phyloP scores from a whole-genome alignment of 2,329 filamentous ascomycete genomes.

The Pestalotiopsis sp. region DNA sequence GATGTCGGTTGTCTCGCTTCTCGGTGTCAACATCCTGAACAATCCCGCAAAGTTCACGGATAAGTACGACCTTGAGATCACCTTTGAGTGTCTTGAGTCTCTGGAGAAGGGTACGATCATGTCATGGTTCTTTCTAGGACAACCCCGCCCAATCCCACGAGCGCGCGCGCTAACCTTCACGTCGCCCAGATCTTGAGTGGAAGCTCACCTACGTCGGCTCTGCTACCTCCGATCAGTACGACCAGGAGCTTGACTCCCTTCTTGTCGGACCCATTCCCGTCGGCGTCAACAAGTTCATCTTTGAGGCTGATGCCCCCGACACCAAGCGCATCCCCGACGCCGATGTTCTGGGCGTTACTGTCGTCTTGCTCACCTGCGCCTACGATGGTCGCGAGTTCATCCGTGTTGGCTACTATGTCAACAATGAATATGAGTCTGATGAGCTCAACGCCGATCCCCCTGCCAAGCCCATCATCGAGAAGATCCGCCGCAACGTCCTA shows the following conservation, averaged over 20 bases:
- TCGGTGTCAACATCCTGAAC: constrained; percentile 95
- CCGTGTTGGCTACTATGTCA: constrained; percentile 98
- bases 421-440: constrained; percentile 97
- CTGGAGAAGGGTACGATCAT: constrained; percentile 77
- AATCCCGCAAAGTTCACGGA: constrained; percentile 94
- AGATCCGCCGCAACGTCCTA: constrained; percentile 87
- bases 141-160: background rate
- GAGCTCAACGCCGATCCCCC: constrained; percentile 89
- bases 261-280: constrained; percentile 97
- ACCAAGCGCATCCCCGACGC: constrained; percentile 88
- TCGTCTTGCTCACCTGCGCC: constrained; percentile 93
- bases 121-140: background rate
- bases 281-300: constrained; percentile 98
- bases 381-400: constrained; percentile 98
- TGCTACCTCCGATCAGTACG: constrained; percentile 94
- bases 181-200: constrained; percentile 85
- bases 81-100: constrained; percentile 94
- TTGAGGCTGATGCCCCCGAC: constrained; percentile 92
- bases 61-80: constrained; percentile 97
- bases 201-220: constrained; percentile 99
- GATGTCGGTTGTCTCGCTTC: constrained; percentile 95
- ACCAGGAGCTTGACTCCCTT: constrained; percentile 96
- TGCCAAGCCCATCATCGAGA: constrained; percentile 88
- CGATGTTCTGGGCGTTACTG: constrained; percentile 95
- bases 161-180: constrained; percentile 14